These are phyloP conservation scores for Tylopilus felleus DNA, from an alignment of 768 basidiomycete species.

Conservation along the genomic window DNA sequence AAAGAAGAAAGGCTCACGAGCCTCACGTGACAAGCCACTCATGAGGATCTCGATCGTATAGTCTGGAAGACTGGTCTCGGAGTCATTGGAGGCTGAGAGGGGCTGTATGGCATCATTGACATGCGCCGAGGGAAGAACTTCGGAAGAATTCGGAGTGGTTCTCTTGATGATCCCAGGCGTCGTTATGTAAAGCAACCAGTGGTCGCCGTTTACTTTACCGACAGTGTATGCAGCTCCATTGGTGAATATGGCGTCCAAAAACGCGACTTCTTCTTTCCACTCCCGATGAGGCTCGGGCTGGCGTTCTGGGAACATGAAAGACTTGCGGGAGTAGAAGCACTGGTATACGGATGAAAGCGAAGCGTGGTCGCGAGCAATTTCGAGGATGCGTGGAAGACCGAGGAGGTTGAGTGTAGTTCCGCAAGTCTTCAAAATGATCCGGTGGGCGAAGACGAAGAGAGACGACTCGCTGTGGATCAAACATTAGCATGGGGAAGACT, in stretches of 20 bases:
- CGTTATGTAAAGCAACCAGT: slow-evolving; percentile 96
- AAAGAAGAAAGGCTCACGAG: slow-evolving; percentile 77
- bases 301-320: slow-evolving; percentile 98
- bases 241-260: slow-evolving; percentile 84
- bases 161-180: slow-evolving; percentile 42
- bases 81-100: slow-evolving; percentile 1
- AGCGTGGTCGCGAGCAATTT: slow-evolving; percentile 77
- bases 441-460: slow-evolving; percentile 90
- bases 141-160: slow-evolving; percentile 20
- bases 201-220: slow-evolving; percentile 97
- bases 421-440: slow-evolving; percentile 97
- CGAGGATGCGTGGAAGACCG: slow-evolving; percentile 90
- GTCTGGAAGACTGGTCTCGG: slow-evolving; percentile 44
- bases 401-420: slow-evolving; percentile 97
- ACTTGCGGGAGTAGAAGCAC: slow-evolving; percentile 97
- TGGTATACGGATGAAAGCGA: slow-evolving; percentile 71
- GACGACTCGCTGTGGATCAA: slow-evolving; percentile 82
- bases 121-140: slow-evolving; percentile 14
- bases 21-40: slow-evolving; percentile 77
- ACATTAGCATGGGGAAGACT: slow-evolving; percentile 9
- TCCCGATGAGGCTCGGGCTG: slow-evolving; percentile 90
- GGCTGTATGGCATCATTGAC: slow-evolving; percentile 12
- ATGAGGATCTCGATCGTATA: slow-evolving; percentile 98
- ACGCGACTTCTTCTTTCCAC: slow-evolving; percentile 92
- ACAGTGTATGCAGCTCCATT: slow-evolving; percentile 93